Evolutionary conservation across 129 eudicot species (phyloP).

Genomic region (Erigeron canadensis): DNA sequence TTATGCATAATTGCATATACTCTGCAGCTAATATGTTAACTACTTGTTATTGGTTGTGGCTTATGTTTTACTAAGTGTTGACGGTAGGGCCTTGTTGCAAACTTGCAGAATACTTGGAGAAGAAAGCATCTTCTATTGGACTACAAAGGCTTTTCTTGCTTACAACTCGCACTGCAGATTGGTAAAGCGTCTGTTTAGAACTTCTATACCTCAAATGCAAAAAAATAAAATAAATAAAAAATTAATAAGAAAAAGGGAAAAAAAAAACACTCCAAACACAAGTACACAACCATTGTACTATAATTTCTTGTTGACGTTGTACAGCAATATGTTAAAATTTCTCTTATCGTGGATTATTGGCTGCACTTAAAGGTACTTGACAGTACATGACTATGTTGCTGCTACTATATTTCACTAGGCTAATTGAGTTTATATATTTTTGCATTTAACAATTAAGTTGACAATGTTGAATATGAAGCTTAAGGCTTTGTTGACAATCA

Average conservation of each 20-base stretch:
- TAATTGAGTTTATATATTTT: background rate
- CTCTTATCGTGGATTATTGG: background rate
- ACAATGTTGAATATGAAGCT: background rate
- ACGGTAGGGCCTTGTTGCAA: background rate
- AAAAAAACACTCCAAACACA: too few relatives aligned
- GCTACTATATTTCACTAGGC: background rate
- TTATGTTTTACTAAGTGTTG: background rate
- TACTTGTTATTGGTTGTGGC: background rate
- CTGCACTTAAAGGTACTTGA: background rate
- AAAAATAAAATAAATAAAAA: too few relatives aligned
- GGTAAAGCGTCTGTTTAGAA: constrained; percentile 32
- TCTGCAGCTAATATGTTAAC: background rate
- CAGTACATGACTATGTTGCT: too few relatives aligned
- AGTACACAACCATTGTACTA: too few relatives aligned
- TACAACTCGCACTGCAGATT: constrained; percentile 72
- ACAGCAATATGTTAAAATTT: background rate
- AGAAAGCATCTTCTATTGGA: constrained; percentile 66
- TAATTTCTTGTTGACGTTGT: background rate
- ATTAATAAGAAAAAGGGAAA: background rate
- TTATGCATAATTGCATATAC: background rate
- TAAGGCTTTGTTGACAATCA: background rate
- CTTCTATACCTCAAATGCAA: background rate
- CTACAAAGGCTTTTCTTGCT: constrained; percentile 56
- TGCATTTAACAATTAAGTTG: background rate
- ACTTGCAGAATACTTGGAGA: constrained; percentile 59